Base-by-base conservation (phyloP, 768 basidiomycete species). In the Terana coerulea region DNA sequence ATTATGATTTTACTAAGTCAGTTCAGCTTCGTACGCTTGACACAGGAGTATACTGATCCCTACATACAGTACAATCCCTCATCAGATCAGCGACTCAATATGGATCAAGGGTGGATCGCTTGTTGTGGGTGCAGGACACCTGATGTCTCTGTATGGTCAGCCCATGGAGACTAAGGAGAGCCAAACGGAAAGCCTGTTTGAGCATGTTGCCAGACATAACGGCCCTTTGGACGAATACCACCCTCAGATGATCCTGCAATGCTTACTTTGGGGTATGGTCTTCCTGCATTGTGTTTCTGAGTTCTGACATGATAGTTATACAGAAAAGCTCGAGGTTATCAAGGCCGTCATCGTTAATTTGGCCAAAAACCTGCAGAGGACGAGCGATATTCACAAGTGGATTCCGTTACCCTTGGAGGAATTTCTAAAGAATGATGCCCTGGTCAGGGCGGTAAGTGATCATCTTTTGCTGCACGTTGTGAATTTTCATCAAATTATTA, bases 211-310 rank as follows among this genome's bases (percentile, higher is more conserved):
- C 5, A 70, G 83, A 51, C 76, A 81, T 43, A 94, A 95, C 64
- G 92, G 91, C 0, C 94, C 95, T 3, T 69, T 98, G 30, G 80
- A 83, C 15, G 91, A 97, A 66, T 94, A 91, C 65, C 92, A 98
- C 69, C 95, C 95, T 3, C 91, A 95, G 62, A 86, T 95, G 78
- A 65, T 98, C 15, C 69, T 94, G 11, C 95, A 98, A 62, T 95
- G 92, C 63, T 72, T 98, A 49, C 70, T 97, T 7, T 95, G 93
- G 94, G 87, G 95, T 95, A 59, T 41, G 47, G 1, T 51, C 28
- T 17, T 30, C 21, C 30, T 24, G 7, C 49, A 25, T 30, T 14
- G 10, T 14, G 14, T 43, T 47, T 25, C 15, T 21, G 21, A 24
- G 14, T 22, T 28, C 12, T 9, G n/a, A n/a, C n/a, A n/a, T 34